Conservation (phyloP, 345 rosid genomes). For the Hevea brasiliensis region DNA sequence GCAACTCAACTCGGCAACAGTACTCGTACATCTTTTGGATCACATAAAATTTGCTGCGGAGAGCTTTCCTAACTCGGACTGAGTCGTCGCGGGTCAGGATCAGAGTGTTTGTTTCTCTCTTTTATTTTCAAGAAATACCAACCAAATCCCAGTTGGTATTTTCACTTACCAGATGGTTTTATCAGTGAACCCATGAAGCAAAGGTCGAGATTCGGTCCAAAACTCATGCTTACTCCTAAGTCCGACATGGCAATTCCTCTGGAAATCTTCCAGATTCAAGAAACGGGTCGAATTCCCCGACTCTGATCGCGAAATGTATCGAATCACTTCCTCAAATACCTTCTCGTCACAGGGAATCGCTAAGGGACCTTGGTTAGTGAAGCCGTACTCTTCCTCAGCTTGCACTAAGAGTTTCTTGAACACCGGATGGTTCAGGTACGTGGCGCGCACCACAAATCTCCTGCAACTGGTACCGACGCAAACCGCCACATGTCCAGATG, state of each 20-base stretch:
- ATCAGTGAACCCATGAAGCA: constrained; percentile 58
- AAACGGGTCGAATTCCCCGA: constrained; percentile 47
- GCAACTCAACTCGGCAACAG: constrained; percentile 15
- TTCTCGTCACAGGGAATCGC: constrained; percentile 88
- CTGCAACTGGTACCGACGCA: constrained; percentile 61
- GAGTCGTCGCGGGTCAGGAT: constrained; percentile 37
- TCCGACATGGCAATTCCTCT: constrained; percentile 58
- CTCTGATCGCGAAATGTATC: constrained; percentile 65
- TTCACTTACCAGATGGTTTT: constrained; percentile 46
- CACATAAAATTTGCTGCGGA: not conserved
- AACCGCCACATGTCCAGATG: constrained; percentile 88
- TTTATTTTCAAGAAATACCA: not conserved
- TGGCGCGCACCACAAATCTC: constrained; percentile 83
- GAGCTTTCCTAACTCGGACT: constrained; percentile 13
- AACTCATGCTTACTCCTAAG: constrained; percentile 45
- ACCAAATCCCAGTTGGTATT: not conserved
- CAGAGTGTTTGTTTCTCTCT: not conserved
- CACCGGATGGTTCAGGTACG: constrained; percentile 89
- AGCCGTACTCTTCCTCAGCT: constrained; percentile 92
- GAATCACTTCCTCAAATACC: constrained; percentile 73
- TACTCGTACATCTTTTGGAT: not conserved
- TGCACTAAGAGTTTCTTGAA: constrained; percentile 60
- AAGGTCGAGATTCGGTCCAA: constrained; percentile 76
- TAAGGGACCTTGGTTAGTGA: constrained; percentile 73
- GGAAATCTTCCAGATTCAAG: constrained; percentile 54